phyloP scores from a whole-genome alignment of 768 basidiomycete species.

The Coprinellus micaceus region DNA sequence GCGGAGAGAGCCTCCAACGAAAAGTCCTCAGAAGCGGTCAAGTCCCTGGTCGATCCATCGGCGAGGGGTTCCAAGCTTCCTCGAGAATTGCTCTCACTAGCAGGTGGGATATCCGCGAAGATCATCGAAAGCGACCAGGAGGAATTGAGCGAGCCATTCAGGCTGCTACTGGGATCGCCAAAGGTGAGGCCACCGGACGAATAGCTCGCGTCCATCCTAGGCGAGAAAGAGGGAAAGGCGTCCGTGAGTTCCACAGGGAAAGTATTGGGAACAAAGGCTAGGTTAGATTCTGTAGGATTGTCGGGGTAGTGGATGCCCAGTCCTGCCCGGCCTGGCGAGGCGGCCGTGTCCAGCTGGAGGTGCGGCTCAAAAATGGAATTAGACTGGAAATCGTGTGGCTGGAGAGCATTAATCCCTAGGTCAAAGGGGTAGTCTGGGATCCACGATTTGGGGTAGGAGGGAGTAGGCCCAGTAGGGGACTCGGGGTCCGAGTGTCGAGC shows the following conservation, averaged over 20 bases:
- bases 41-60: background rate
- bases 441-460: constrained; percentile 5
- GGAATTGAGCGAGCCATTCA: background rate
- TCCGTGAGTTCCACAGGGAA: background rate
- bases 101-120: background rate
- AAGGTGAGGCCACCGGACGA: background rate
- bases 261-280: background rate
- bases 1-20: constrained; percentile 18
- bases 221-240: background rate
- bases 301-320: constrained; percentile 24
- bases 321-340: constrained; percentile 21
- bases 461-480: constrained; percentile 7
- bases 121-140: constrained; percentile 1
- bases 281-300: background rate
- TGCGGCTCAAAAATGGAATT: constrained; percentile 23
- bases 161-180: background rate
- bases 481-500: constrained; percentile 13
- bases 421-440: constrained; percentile 7
- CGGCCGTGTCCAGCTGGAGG: constrained; percentile 7
- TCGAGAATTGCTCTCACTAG: background rate
- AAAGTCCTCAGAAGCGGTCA: constrained; percentile 1
- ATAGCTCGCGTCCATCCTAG: background rate
- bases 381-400: constrained; percentile 32
- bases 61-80: background rate
- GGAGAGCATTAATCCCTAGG: constrained; percentile 11